Percentiles rank a stretch among this genome's conserved stretches.
phyloP scores from a whole-genome alignment of 2,329 filamentous ascomycete genomes.

The Leptographium flavum region DNA sequence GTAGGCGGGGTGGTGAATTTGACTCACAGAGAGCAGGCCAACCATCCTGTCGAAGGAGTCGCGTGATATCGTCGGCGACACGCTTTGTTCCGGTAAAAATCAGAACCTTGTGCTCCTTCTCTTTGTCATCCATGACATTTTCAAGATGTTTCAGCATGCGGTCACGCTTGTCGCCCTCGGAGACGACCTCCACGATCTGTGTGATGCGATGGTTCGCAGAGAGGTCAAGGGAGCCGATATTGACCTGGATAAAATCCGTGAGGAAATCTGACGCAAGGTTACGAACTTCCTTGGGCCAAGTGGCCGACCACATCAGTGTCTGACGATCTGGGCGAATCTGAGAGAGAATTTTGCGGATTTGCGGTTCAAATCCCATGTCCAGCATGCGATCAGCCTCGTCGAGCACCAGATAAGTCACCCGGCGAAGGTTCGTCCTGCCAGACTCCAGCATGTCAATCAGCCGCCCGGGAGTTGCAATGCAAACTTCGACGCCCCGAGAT shows the following conservation, averaged over 20 bases:
- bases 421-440: constrained; percentile 93
- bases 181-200: constrained; percentile 92
- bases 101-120: constrained; percentile 87
- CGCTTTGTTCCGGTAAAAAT: constrained; percentile 92
- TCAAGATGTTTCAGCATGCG: constrained; percentile 95
- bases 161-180: constrained; percentile 95
- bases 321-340: constrained; percentile 98
- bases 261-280: constrained; percentile 83
- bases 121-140: constrained; percentile 91
- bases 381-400: constrained; percentile 99
- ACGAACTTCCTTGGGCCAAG: constrained; percentile 97
- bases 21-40: constrained; percentile 90
- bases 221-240: constrained; percentile 91
- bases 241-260: constrained; percentile 95
- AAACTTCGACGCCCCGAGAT: constrained; percentile 89
- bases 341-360: constrained; percentile 95
- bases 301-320: constrained; percentile 99
- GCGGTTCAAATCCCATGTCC: constrained; percentile 99
- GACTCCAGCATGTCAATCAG: constrained; percentile 97
- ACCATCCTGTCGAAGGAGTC: constrained; percentile 92
- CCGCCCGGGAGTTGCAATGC: constrained; percentile 94
- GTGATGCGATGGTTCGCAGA: constrained; percentile 96
- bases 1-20: not conserved
- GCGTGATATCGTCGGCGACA: constrained; percentile 93
- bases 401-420: constrained; percentile 94